A percentile compares a stretch with the other conserved stretches of the same genome.
Conservation (phyloP, 495 filamentous ascomycete genomes). For the Staphylotrichum longicolle region DNA sequence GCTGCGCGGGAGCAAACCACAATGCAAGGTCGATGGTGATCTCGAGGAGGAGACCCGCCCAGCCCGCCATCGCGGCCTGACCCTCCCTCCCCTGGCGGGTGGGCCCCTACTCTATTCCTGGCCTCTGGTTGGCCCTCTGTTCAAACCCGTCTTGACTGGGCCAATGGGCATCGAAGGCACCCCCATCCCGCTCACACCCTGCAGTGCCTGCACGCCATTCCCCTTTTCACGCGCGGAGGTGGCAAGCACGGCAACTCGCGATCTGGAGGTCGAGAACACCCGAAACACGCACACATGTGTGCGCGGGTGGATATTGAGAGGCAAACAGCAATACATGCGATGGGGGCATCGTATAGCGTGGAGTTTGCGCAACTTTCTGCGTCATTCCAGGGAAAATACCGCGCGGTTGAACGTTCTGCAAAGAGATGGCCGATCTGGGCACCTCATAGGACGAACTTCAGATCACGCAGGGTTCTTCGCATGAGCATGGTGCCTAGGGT, state of each 20-base stretch:
- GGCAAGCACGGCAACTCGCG: slow-evolving; percentile 11
- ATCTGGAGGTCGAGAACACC: neutral
- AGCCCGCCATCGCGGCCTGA: slow-evolving; percentile 7
- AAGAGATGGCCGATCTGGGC: neutral
- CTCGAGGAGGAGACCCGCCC: slow-evolving; percentile 7
- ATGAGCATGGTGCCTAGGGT: slow-evolving; percentile 9
- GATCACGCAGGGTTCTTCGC: slow-evolving; percentile 2
- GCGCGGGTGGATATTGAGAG: slow-evolving; percentile 2
- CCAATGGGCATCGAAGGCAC: slow-evolving; percentile 12
- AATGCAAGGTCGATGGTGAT: slow-evolving; percentile 18
- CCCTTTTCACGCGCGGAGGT: neutral
- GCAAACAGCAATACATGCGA: neutral
- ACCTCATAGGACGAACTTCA: slow-evolving; percentile 2
- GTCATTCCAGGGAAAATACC: slow-evolving; percentile 3
- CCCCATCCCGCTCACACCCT: neutral
- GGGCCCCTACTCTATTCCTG: slow-evolving; percentile 17
- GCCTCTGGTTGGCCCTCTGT: slow-evolving; percentile 19
- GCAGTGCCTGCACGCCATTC: neutral
- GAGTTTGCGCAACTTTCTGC: too few relatives aligned
- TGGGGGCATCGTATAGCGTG: too few relatives aligned
- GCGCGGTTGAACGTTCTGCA: slow-evolving; percentile 9
- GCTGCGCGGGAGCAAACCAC: slow-evolving; percentile 10
- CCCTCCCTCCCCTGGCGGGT: slow-evolving; percentile 7
- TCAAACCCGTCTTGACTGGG: slow-evolving; percentile 8
- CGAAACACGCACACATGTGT: neutral